These are phyloP conservation scores for Neurospora intermedia DNA, from an alignment of 495 filamentous ascomycete genomes.

Conservation along the genomic window DNA sequence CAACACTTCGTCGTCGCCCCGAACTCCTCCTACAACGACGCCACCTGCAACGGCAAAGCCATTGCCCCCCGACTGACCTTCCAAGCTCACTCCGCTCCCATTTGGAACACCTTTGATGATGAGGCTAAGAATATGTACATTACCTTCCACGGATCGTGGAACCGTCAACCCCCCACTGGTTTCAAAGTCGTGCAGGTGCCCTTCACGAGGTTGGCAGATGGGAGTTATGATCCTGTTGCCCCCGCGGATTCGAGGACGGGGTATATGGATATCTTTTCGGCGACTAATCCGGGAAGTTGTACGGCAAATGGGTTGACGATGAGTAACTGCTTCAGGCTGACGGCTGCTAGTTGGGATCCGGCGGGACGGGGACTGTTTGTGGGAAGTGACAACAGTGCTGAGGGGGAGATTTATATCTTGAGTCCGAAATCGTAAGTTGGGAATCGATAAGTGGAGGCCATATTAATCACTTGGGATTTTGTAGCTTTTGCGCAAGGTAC, in stretches of 20 bases:
- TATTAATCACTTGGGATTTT: no score
- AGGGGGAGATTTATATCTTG: slow-evolving; percentile 34
- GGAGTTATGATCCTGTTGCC: slow-evolving; percentile 29
- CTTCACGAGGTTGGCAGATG: slow-evolving; percentile 22
- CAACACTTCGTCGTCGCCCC: slow-evolving; percentile 38
- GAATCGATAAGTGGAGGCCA: fast-evolving
- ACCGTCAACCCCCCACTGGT: slow-evolving; percentile 32
- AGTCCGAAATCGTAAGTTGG: neutral
- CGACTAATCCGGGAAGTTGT: slow-evolving; percentile 24
- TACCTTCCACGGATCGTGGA: slow-evolving; percentile 51
- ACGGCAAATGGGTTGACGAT: slow-evolving; percentile 28
- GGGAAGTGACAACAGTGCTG: slow-evolving; percentile 30
- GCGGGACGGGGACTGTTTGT: slow-evolving; percentile 29
- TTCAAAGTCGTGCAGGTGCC: slow-evolving; percentile 31
- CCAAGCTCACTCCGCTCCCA: slow-evolving; percentile 47
- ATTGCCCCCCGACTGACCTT: slow-evolving; percentile 41
- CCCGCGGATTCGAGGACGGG: slow-evolving; percentile 24
- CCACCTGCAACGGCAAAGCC: slow-evolving; percentile 33
- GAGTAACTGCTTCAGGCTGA: slow-evolving; percentile 29
- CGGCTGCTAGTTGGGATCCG: slow-evolving; percentile 26
- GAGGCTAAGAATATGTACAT: slow-evolving; percentile 45
- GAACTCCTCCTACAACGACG: slow-evolving; percentile 39
- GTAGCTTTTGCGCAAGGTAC: no score
- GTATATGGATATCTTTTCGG: slow-evolving; percentile 26
- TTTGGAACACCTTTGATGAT: slow-evolving; percentile 38